Base-by-base conservation (phyloP, 73 alveolate genomes). In the Strombidium stylifer region DNA sequence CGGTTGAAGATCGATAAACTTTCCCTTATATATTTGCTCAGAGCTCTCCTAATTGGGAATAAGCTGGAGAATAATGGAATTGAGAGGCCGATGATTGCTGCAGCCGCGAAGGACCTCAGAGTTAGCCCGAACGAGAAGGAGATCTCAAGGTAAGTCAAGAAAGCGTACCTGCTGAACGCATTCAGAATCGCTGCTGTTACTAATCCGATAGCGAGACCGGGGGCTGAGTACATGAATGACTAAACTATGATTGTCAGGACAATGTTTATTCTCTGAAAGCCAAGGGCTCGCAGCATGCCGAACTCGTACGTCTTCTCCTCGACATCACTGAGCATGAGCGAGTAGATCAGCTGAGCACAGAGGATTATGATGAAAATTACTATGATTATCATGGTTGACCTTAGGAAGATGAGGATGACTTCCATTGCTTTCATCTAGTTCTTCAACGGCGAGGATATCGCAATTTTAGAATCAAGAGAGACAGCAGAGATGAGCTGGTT, bases 231-330 rank as follows among this genome's bases (percentile, higher is more conserved):
- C 16, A 62, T 40, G 7, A 81, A n/a, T 49, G 93, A 88, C 69
- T 92, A 82, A 19, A 85, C 32, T 16, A 80, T 11, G 11, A 92
- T 55, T 31, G 82, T 47, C 31, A 25, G 26, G 20, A 80, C 76
- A 24, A 92, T 39, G 45, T 85, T 60, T 25, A 47, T 50, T 60
- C 81, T 64, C 53, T 67, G 56, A 15, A 89, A 69, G 30, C 98
- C 98, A 61, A 92, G 84, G n/a, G 97, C 87, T 55, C 98, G 66
- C 30, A 92, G 70, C 98, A 92, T 88, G 0, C 97, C 97, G 56
- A 70, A 79, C 66, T 88, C 96, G 66, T 92, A 92, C n/a, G 97
- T 89, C 74, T 92, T 88, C 59, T 92, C 97, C 32, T 92, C 97
- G 0, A 88, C 92, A 73, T 92, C 92, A 20, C 93, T 81, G n/a